Evolutionary conservation across 495 filamentous ascomycete genomes (phyloP), one percentile per base, ranked within the genome.

Genomic region (Annulohypoxylon maeteangense): DNA sequence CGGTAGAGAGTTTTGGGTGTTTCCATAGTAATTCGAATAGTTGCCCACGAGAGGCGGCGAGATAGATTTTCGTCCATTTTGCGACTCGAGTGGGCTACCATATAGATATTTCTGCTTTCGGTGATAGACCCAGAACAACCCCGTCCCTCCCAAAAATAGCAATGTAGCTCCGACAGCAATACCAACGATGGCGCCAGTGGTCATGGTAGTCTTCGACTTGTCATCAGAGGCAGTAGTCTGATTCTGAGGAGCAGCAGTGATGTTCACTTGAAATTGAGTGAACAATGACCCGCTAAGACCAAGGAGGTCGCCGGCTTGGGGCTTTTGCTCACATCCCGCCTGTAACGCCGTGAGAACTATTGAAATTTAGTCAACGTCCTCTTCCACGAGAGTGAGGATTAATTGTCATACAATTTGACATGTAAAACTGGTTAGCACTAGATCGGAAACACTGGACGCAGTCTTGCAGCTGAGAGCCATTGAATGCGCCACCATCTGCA

Each of bases 161-260:
- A 80, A 68, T 6, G 70, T 76, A 11, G 74, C 76, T 6, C 79
- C 82, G 27, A 80, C 51, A 11, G 78, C 78, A 36, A 86, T 85
- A 22, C 84, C 84, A 29, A 78, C 80, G 48, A 85, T 84, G 25
- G 81, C 78, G 7, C 82, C 82, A 18, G 82, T 81, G 4, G 78
- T 78, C 68, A 83, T 76, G 42, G 45, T 64, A 22, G 69, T 61
- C 14, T 47, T 40, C 4, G 69, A 47, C 16, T 65, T 59, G 14
- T 65, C 54, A 20, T 38, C 59, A 25, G 67, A 71, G 27, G 56
- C 27, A 27, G 66, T 16, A 22, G 64, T 59, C 14, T 68, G 54
- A 8, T 66, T 58, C n/a, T 78, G 69, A 27, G 70, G 50, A 54
- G 63, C 56, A 38, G 53, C 45, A 57, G 78, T 80, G 61, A 84